Conservation (phyloP, 805 yeast genomes). For the Saccharomycopsis synnaedendra region DNA sequence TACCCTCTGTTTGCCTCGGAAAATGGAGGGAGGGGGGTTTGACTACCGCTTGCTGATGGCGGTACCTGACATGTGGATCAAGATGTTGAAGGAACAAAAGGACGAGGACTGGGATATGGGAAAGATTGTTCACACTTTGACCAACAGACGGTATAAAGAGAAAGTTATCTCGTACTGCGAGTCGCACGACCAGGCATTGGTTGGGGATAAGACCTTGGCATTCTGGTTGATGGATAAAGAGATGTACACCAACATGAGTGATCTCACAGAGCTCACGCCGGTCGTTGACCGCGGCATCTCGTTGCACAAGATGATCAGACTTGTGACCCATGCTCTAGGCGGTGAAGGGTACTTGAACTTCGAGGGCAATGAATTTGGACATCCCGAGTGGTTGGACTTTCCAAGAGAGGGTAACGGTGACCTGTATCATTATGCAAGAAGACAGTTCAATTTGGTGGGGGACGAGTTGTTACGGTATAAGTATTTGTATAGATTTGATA, state of each 20-base stretch:
- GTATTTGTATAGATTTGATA: constrained; percentile 71
- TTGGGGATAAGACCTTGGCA: constrained; percentile 93
- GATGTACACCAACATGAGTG: constrained; percentile 94
- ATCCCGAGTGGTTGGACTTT: constrained; percentile 98
- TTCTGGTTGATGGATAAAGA: constrained; percentile 98
- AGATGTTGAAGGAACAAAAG: constrained; percentile 64
- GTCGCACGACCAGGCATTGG: constrained; percentile 94
- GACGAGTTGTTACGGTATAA: constrained; percentile 75
- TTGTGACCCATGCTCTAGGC: constrained; percentile 82
- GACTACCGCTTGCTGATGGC: constrained; percentile 95
- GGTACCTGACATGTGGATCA: constrained; percentile 98
- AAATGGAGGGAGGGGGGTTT: constrained; percentile 82
- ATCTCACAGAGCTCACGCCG: constrained; percentile 58
- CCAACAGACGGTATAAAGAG: constrained; percentile 83
- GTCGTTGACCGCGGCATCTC: constrained; percentile 83
- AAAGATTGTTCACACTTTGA: constrained; percentile 63
- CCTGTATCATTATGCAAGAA: constrained; percentile 86
- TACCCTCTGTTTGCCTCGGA: constrained; percentile 68
- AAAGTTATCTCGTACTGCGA: constrained; percentile 88
- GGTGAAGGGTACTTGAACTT: constrained; percentile 95
- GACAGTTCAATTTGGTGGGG: constrained; percentile 82
- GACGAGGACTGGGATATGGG: constrained; percentile 94
- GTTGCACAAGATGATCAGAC: constrained; percentile 81
- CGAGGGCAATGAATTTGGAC: constrained; percentile 98
- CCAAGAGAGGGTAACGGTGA: constrained; percentile 84